phyloP scores from a whole-genome alignment of 2,329 filamentous ascomycete species.

The Neopestalotiopsis sp. region DNA sequence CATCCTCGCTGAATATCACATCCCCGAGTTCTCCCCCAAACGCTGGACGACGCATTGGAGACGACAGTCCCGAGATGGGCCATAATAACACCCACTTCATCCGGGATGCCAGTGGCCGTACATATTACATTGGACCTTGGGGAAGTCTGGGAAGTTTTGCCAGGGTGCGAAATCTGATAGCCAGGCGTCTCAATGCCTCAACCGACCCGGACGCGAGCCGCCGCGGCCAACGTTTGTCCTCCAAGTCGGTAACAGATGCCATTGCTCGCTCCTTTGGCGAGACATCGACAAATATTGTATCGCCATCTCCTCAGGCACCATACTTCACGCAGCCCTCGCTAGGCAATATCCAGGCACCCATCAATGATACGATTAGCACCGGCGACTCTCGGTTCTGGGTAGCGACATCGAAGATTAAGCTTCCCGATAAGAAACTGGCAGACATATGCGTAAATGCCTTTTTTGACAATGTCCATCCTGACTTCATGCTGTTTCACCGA shows the following conservation, averaged over 20 bases:
- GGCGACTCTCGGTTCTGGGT: slow-evolving; percentile 29
- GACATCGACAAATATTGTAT: slow-evolving; percentile 21
- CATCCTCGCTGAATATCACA: neutral
- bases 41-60: neutral
- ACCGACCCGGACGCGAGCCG: slow-evolving; percentile 1
- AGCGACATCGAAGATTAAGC: slow-evolving; percentile 25
- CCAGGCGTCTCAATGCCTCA: slow-evolving; percentile 13
- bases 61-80: slow-evolving; percentile 18
- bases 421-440: slow-evolving; percentile 42
- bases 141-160: slow-evolving; percentile 29
- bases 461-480: slow-evolving; percentile 44
- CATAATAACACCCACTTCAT: slow-evolving; percentile 23
- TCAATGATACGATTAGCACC: slow-evolving; percentile 22
- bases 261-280: slow-evolving; percentile 22
- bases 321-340: slow-evolving; percentile 5
- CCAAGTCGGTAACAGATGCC: slow-evolving; percentile 8
- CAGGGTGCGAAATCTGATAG: slow-evolving; percentile 28
- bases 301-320: slow-evolving; percentile 17
- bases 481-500: slow-evolving; percentile 46
- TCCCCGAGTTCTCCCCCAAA: slow-evolving; percentile 19
- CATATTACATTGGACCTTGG: slow-evolving; percentile 32
- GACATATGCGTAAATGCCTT: slow-evolving; percentile 45
- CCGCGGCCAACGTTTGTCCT: slow-evolving; percentile 7
- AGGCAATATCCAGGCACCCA: neutral
- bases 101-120: slow-evolving; percentile 27